Evolutionary conservation across 164 flowering plant species (phyloP), one percentile per base, ranked within the genome.

Genomic region (Chimonanthus salicifolius): DNA sequence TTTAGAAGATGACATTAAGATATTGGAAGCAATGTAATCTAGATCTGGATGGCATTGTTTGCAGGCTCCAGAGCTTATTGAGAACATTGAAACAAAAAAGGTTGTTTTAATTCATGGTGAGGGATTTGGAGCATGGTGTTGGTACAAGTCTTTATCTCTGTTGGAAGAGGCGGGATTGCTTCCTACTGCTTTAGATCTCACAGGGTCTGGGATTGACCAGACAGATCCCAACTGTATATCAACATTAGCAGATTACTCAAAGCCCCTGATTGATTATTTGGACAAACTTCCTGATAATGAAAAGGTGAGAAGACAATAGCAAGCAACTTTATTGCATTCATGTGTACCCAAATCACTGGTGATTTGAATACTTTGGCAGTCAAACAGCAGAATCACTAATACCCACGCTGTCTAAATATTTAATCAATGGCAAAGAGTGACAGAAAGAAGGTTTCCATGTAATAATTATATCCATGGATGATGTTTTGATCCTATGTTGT

Each of bases 81-180:
- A 91, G 80, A 87, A 85, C 64, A 63, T 96, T 50, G 84, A 90
- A 77, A 72, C 79, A 46, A 91, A 87, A 75, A 92, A 87, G 70
- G 33, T 96, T 76, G 83, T 96, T 80, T 82, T 96, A 60, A 72
- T 96, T 49, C 99, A 96, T 79, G 99, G 99, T 74, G 98, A 90
- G 83, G 98, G 99, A 51, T 92, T 94, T 83, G 99, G 99, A 75
- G 99, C 98, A 69, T 96, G 99, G 99, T 94, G 97, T 82, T 96
- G 99, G 99, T 96, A 96, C 80, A 96, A 96, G 81, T 92, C 87
- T 6, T 89, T 94, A 81, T 89, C 98, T 74, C 78, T 83, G n/a
- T 79, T 94, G 74, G 97, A 96, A 76, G 99, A 96, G 86, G 84
- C 79, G 44, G 98, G 99, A 58, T 73, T 92, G 74, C 13, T 74